Conservation (phyloP, 2,329 filamentous ascomycete species). For the Mycosphaerella sp. region DNA sequence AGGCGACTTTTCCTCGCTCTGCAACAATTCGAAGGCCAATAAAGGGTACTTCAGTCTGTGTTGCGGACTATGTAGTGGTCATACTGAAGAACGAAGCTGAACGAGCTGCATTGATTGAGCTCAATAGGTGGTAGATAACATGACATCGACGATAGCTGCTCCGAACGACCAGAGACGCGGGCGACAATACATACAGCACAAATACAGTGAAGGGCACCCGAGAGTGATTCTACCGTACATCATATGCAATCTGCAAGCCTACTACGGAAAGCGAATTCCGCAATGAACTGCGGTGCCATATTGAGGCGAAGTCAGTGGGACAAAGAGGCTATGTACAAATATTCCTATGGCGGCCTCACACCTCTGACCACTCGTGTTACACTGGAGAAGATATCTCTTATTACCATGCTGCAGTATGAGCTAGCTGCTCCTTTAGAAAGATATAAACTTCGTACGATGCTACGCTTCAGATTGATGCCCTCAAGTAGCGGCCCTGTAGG, state of each 20-base stretch:
- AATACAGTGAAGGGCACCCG: neutral
- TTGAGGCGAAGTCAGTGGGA: slow-evolving; percentile 6
- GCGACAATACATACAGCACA: neutral
- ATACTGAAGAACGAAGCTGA: neutral
- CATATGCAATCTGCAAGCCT: neutral
- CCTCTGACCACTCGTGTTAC: neutral
- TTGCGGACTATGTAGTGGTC: neutral
- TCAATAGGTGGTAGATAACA: neutral
- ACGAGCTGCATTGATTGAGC: neutral
- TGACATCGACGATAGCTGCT: too few relatives aligned
- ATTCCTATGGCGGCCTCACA: neutral
- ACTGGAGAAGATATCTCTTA: neutral
- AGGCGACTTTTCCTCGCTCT: neutral
- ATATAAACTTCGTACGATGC: neutral
- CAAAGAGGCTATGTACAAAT: slow-evolving; percentile 4
- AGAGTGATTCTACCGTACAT: neutral
- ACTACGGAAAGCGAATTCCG: neutral
- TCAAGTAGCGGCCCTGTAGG: too few relatives aligned
- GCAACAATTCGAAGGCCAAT: neutral
- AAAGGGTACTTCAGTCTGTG: neutral
- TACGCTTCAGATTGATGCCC: too few relatives aligned
- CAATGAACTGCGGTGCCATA: neutral
- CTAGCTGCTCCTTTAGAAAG: neutral
- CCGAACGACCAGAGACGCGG: neutral
- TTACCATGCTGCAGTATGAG: neutral